Evolutionary conservation across 208 protist species (phyloP), one percentile per base, ranked within the genome.

Genomic region (Trypanosoma melophagium): DNA sequence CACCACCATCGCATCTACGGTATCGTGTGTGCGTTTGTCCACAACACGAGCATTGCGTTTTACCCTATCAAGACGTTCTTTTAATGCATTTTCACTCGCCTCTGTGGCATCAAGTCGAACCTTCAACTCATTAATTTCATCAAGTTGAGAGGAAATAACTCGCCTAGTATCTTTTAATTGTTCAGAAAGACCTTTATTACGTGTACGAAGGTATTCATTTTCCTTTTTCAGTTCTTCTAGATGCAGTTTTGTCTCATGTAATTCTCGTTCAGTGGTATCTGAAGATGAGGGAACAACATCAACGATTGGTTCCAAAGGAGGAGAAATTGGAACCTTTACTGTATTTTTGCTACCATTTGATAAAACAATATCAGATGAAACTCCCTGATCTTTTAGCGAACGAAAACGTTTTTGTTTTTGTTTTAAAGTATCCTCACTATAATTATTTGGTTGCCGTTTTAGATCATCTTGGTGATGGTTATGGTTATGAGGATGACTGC

Each of bases 91-190:
- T 59, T 84, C 85, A 14, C 62, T 66, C 49, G 79, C 66, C 28
- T 78, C 74, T 53, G 79, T 67, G 7, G 76, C 76, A 56, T 82
- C 78, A 10, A 79, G 69, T 65, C 79, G 74, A 22, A 81, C 41
- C 13, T 81, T 75, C 38, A 80, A 64, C 44, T 63, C 55, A 28
- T 77, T 81, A 12, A 95, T 78, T 44, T 92, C 80, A 25, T 62
- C 76, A 53, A 95, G 73, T 68, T 95, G 90, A 47, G 83, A 80
- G 0, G 87, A 89, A 1, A 95, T 72, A 28, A 93, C 81, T 17
- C 85, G 78, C 2, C 85, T 76, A 12, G 77, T 59, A 17, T 95
- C 85, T 16, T 63, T 50, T 56, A 95, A 69, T 60, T 93, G 81
- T 16, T 54, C 79, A 28, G 79, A 81, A 19, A 71, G 35, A 19